Evolutionary conservation across 139 green algal genomes (phyloP).

Genomic region (Spirogloea muscicola): DNA sequence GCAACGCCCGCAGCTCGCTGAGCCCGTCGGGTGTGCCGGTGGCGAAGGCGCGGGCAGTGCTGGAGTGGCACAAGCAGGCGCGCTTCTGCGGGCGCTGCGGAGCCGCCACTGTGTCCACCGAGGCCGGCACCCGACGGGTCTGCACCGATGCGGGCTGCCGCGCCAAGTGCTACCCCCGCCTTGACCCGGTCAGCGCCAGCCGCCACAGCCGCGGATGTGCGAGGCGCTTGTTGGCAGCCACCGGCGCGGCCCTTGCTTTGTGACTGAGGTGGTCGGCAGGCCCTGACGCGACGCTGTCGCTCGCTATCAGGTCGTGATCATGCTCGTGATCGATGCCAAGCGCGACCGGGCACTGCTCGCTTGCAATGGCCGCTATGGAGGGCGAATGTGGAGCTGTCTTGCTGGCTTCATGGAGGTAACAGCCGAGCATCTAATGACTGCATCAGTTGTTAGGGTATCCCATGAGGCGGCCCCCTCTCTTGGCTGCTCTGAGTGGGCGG

Average conservation of each 20-base stretch:
- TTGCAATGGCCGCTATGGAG: not conserved
- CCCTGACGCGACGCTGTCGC: no score
- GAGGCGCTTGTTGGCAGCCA: no score
- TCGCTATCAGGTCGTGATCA: constrained; percentile 45
- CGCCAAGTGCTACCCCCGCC: constrained; percentile 15
- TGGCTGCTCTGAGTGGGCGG: no score
- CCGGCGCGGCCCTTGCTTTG: not conserved
- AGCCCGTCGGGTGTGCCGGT: not conserved
- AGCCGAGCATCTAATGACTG: no score
- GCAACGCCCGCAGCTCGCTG: not conserved
- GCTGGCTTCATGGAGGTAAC: constrained; percentile 42
- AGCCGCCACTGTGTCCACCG: not conserved
- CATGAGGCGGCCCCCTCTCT: no score
- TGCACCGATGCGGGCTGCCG: constrained; percentile 7
- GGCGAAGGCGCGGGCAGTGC: constrained; percentile 14
- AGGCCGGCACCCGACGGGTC: constrained; percentile 11
- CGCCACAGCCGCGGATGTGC: no score
- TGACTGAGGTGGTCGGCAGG: no score
- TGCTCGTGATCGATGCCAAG: constrained; percentile 21
- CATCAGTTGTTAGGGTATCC: no score
- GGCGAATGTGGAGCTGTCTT: constrained; percentile 23
- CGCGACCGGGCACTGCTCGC: constrained; percentile 3
- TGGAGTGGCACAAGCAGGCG: constrained; percentile 7
- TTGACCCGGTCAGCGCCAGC: constrained; percentile 32
- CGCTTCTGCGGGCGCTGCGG: constrained; percentile 25